Evolutionary conservation across 2,329 filamentous ascomycete species (phyloP).

Genomic region (Paraconiothyrium brasiliense): DNA sequence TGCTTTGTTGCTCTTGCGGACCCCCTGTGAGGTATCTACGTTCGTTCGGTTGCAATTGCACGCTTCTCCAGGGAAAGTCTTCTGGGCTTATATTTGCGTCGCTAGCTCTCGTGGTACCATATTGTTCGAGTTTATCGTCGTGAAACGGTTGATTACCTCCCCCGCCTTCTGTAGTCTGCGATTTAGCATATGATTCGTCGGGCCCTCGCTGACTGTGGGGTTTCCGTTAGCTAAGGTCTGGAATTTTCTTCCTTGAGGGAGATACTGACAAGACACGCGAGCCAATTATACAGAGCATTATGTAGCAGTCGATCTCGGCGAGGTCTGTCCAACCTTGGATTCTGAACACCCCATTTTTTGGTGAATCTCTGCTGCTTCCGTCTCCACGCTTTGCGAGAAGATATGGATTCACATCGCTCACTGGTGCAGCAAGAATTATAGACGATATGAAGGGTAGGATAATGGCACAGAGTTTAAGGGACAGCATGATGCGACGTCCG

Average conservation of each 20-base stretch:
- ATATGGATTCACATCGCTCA: too few relatives aligned
- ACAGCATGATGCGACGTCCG: too few relatives aligned
- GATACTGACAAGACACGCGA: conserved; percentile 9
- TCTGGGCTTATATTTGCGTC: conserved; percentile 4
- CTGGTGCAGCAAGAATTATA: too few relatives aligned
- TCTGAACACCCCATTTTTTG: not conserved
- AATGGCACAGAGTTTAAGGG: too few relatives aligned
- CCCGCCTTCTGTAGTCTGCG: too few relatives aligned
- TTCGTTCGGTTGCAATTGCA: not conserved
- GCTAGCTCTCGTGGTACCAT: conserved; percentile 8
- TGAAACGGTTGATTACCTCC: not conserved
- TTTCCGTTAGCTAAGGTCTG: too few relatives aligned
- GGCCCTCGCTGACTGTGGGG: too few relatives aligned
- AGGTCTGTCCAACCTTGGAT: conserved; percentile 1
- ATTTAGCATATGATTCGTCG: too few relatives aligned
- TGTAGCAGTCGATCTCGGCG: conserved; percentile 8
- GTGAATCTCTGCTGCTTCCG: not conserved
- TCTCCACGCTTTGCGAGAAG: too few relatives aligned
- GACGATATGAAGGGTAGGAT: too few relatives aligned
- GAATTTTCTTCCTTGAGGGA: not conserved
- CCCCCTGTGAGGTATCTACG: too few relatives aligned
- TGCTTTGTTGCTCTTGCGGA: too few relatives aligned
- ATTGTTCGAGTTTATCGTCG: conserved; percentile 3
- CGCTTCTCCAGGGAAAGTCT: conserved; percentile 7
- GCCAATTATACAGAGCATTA: conserved; percentile 8